phyloP scores from a whole-genome alignment of 257 asterid genomes.

The Scutellaria baicalensis region DNA sequence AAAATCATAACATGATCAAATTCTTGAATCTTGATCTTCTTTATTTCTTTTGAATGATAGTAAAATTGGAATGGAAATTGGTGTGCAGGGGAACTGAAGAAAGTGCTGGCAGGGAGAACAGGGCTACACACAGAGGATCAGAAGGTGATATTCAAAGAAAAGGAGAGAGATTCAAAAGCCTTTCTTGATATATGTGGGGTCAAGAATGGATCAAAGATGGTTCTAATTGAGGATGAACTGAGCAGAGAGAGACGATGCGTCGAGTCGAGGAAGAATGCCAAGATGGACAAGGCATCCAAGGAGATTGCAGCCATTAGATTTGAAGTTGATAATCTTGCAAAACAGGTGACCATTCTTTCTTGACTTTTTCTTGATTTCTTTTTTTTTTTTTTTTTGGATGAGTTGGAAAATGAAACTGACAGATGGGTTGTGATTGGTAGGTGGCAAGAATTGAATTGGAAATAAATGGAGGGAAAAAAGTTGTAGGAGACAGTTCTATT shows the following conservation, averaged over 20 bases:
- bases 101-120: constrained; percentile 53
- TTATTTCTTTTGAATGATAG: background rate
- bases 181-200: constrained; percentile 74
- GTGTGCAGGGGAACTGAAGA: constrained; percentile 74
- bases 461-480: constrained; percentile 69
- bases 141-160: constrained; percentile 58
- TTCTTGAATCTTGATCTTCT: background rate
- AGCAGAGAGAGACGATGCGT: constrained; percentile 43
- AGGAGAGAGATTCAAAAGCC: constrained; percentile 61
- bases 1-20: background rate
- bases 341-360: constrained; percentile 47
- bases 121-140: constrained; percentile 67
- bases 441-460: constrained; percentile 65
- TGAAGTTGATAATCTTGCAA: constrained; percentile 73
- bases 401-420: background rate
- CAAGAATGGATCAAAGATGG: constrained; percentile 60
- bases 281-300: constrained; percentile 53
- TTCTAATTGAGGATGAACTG: constrained; percentile 60
- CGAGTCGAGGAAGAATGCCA: constrained; percentile 47
- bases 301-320: constrained; percentile 56
- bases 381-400: background rate
- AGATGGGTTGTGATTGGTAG: constrained; percentile 27
- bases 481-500: constrained; percentile 50
- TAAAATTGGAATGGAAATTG: no score
- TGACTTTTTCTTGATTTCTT: background rate